A percentile compares a stretch with the other conserved stretches of the same genome.
Evolutionary conservation across 2,329 filamentous ascomycete species (phyloP).

Genomic region (Stagonosporopsis tanaceti): DNA sequence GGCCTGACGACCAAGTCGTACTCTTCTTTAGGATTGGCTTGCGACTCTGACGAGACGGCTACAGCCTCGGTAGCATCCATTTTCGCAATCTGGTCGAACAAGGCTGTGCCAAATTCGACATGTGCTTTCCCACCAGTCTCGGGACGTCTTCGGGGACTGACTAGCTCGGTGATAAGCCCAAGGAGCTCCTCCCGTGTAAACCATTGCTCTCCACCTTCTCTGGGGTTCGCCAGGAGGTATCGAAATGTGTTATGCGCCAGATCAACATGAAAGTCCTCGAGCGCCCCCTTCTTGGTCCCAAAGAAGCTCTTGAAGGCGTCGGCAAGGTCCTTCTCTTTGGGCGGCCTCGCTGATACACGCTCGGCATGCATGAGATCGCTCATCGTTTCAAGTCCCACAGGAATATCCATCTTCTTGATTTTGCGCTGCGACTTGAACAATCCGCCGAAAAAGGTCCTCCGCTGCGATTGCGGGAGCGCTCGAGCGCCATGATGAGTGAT

Average conservation of each 20-base stretch:
- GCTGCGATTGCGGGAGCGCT: conserved; percentile 43
- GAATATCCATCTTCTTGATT: conserved; percentile 68
- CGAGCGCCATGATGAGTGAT: conserved; percentile 32
- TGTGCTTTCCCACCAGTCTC: conserved; percentile 51
- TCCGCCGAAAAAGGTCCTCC: conserved; percentile 69
- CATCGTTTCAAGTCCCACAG: conserved; percentile 76
- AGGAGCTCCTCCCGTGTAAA: conserved; percentile 36
- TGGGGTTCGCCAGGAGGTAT: conserved; percentile 60
- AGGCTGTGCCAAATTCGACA: conserved; percentile 51
- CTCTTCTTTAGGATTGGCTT: neutral
- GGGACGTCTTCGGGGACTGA: conserved; percentile 36
- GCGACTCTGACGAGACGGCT: neutral
- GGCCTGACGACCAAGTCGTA: conserved; percentile 13
- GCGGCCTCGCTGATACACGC: conserved; percentile 70
- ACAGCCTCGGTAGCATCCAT: conserved; percentile 4
- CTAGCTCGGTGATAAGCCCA: conserved; percentile 20
- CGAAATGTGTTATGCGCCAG: conserved; percentile 66
- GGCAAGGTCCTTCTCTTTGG: conserved; percentile 68
- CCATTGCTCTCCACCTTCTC: conserved; percentile 40
- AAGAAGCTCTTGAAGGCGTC: conserved; percentile 58
- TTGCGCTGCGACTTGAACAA: conserved; percentile 68
- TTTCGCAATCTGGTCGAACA: conserved; percentile 28
- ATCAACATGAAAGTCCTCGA: conserved; percentile 57
- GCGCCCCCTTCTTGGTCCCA: conserved; percentile 28
- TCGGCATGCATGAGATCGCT: conserved; percentile 71